Evolutionary conservation across 345 rosid genomes (phyloP).

Genomic region (Excoecaria agallocha): DNA sequence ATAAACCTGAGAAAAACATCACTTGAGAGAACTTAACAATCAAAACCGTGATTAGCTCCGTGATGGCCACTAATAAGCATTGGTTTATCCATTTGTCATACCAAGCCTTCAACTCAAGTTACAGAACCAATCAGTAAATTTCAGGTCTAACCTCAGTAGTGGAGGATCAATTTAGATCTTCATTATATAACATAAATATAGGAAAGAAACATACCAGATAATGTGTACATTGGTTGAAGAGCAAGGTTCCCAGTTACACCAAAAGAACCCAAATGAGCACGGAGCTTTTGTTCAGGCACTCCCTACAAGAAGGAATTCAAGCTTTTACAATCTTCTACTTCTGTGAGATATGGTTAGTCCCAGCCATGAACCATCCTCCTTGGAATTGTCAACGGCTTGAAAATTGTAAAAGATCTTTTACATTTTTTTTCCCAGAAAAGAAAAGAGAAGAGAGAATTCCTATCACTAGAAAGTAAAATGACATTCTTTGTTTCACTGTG

Average conservation of each 20-base stretch:
- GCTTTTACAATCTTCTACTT: too few relatives aligned
- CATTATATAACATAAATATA: background rate
- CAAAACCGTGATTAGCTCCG: slow-evolving; percentile 1
- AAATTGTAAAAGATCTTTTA: background rate
- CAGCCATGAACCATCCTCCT: too few relatives aligned
- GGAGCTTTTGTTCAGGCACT: slow-evolving; percentile 93
- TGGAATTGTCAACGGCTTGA: background rate
- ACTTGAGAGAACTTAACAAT: background rate
- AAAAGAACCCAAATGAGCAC: slow-evolving; percentile 90
- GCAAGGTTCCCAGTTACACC: slow-evolving; percentile 99
- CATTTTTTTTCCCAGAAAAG: too few relatives aligned
- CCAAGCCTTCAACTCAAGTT: slow-evolving; percentile 1
- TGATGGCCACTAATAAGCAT: background rate
- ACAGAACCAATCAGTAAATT: background rate
- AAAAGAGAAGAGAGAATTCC: too few relatives aligned
- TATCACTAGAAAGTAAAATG: background rate
- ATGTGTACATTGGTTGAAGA: slow-evolving; percentile 96
- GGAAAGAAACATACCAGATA: slow-evolving; percentile 60
- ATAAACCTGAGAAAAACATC: background rate
- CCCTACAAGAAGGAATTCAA: slow-evolving; percentile 52
- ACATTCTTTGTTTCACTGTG: background rate
- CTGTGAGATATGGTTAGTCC: too few relatives aligned
- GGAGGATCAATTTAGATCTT: background rate
- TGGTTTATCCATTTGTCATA: slow-evolving; percentile 3
- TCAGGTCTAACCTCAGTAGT: background rate